Conservation (phyloP, 2,329 filamentous ascomycete genomes). For the Microascus cirrosus region DNA sequence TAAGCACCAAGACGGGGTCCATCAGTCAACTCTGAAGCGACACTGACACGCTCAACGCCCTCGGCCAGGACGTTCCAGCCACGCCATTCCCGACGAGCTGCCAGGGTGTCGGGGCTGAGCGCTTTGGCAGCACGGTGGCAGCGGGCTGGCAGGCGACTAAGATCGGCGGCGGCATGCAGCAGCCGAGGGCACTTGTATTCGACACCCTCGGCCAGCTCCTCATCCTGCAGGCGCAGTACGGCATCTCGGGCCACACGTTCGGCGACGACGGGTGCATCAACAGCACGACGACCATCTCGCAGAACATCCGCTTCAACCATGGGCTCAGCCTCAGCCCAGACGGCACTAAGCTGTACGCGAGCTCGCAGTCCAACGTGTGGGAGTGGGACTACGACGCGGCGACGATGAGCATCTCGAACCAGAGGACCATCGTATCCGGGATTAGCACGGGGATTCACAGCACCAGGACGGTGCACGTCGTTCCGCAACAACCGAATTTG, state of each 20-base stretch:
- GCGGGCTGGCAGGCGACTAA: constrained; percentile 3
- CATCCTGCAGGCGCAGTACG: constrained; percentile 21
- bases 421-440: constrained; percentile 24
- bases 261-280: constrained; percentile 26
- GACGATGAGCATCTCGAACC: constrained; percentile 30
- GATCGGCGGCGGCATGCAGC: constrained; percentile 1
- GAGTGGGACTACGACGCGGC: constrained; percentile 45
- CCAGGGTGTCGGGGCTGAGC: background rate
- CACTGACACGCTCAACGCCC: background rate
- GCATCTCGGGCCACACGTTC: constrained; percentile 27
- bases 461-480: constrained; percentile 23
- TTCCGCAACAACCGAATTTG: constrained; percentile 22
- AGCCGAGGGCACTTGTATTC: constrained; percentile 14
- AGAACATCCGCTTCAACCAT: constrained; percentile 24
- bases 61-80: background rate
- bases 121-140: constrained; percentile 2
- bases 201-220: constrained; percentile 24
- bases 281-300: constrained; percentile 21
- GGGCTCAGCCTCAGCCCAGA: constrained; percentile 26
- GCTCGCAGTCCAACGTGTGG: constrained; percentile 30
- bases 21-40: background rate
- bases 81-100: constrained; percentile 4
- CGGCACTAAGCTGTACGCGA: constrained; percentile 25
- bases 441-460: constrained; percentile 28
- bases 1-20: background rate